A percentile compares a stretch with the other conserved stretches of the same genome.
These are phyloP conservation scores for Pseudozyma sp. DNA, from an alignment of 1,284 basidiomycete species.

Conservation along the genomic window DNA sequence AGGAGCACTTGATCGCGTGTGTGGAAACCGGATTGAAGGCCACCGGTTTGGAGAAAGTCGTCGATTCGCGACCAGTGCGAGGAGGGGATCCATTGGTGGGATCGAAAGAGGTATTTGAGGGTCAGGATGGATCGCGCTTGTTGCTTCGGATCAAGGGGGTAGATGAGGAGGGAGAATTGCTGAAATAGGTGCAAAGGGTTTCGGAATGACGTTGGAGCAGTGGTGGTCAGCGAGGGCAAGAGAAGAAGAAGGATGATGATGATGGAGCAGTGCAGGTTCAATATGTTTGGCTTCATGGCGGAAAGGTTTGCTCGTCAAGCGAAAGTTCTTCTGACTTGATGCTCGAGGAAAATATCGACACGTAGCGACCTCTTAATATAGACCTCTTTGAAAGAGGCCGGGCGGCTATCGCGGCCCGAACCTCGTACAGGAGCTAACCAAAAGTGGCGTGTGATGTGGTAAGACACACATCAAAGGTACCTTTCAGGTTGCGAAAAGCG, in stretches of 20 bases:
- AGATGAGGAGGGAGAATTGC: neutral
- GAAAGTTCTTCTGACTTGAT: too few species aligned
- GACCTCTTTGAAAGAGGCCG: too few species aligned
- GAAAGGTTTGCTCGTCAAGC: too few species aligned
- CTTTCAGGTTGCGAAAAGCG: too few species aligned
- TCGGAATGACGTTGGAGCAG: neutral
- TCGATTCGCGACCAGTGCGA: neutral
- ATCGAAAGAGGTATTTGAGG: conserved; percentile 13
- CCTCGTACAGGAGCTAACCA: too few species aligned
- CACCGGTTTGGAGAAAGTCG: conserved; percentile 16
- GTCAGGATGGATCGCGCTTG: conserved; percentile 9
- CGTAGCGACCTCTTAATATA: too few species aligned
- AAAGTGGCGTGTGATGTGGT: too few species aligned
- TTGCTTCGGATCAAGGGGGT: neutral
- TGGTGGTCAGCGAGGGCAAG: neutral
- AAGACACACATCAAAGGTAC: too few species aligned
- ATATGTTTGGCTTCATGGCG: too few species aligned
- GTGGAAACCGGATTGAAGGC: neutral
- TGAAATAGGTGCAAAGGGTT: conserved; percentile 11
- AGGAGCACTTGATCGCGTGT: neutral
- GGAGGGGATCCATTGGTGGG: neutral
- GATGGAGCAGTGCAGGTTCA: neutral
- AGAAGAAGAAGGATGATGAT: neutral
- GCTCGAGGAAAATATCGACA: too few species aligned
- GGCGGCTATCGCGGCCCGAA: too few species aligned